These are phyloP conservation scores for Linnemannia elongata DNA, from an alignment of 192 early-diverging fungal genomes.

Conservation along the genomic window DNA sequence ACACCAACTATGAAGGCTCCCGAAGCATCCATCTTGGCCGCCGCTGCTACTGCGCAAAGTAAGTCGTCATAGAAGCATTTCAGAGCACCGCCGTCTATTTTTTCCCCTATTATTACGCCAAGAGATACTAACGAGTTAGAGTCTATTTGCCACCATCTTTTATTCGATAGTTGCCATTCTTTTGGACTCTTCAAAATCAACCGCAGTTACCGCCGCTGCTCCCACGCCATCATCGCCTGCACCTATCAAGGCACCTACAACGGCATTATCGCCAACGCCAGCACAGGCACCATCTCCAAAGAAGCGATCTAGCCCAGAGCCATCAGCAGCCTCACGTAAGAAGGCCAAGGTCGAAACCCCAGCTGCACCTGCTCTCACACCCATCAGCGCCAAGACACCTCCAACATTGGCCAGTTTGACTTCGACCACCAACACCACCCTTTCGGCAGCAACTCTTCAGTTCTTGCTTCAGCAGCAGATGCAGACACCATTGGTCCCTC, in stretches of 20 bases:
- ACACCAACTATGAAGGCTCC: background rate
- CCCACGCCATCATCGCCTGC: background rate
- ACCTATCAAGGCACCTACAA: background rate
- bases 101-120: background rate
- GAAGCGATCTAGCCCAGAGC: constrained; percentile 52
- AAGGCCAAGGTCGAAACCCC: constrained; percentile 24
- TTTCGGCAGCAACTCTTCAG: constrained; percentile 44
- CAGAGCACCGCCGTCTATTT: background rate
- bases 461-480: constrained; percentile 48
- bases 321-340: constrained; percentile 23
- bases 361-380: background rate
- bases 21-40: background rate
- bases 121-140: too few species aligned
- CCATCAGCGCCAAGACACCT: background rate
- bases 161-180: constrained; percentile 17
- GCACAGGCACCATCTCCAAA: background rate
- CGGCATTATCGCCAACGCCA: background rate
- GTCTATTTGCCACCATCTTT: background rate
- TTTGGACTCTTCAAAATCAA: constrained; percentile 24
- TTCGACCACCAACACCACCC: constrained; percentile 31
- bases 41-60: constrained; percentile 16
- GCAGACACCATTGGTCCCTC: constrained; percentile 41
- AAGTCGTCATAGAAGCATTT: background rate
- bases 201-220: constrained; percentile 2
- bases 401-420: constrained; percentile 10